phyloP scores from a whole-genome alignment of 495 filamentous ascomycete species.

The Tetracladium setigerum region DNA sequence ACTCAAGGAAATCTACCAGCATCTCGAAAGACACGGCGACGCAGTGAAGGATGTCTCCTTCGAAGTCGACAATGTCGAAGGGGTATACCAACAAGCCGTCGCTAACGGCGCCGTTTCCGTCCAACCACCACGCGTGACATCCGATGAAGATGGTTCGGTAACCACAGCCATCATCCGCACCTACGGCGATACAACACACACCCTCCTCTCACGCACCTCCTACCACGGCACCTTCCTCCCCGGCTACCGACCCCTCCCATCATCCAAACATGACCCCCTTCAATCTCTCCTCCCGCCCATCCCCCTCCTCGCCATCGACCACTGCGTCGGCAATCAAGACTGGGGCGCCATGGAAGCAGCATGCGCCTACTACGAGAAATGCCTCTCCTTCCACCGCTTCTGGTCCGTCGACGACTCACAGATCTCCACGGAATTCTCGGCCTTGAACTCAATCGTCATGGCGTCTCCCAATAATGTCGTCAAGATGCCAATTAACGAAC shows the following conservation, averaged over 20 bases:
- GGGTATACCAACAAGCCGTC: constrained; percentile 64
- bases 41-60: constrained; percentile 89
- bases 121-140: constrained; percentile 40
- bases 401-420: constrained; percentile 87
- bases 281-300: constrained; percentile 57
- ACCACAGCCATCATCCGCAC: constrained; percentile 70
- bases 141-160: constrained; percentile 47
- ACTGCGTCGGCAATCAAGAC: constrained; percentile 91
- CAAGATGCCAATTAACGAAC: constrained; percentile 98
- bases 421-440: constrained; percentile 83
- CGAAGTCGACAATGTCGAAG: constrained; percentile 76
- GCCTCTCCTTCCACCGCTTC: constrained; percentile 89
- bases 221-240: constrained; percentile 76
- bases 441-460: constrained; percentile 82
- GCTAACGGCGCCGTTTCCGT: constrained; percentile 60
- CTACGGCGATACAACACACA: constrained; percentile 90
- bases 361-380: constrained; percentile 83
- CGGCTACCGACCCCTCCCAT: constrained; percentile 51
- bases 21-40: constrained; percentile 78
- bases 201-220: constrained; percentile 57
- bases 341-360: constrained; percentile 81
- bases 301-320: constrained; percentile 68
- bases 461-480: constrained; percentile 70
- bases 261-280: constrained; percentile 18
- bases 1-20: constrained; percentile 62